Evolutionary conservation across 176 grass and related monocot genomes (phyloP).

Genomic region (Eragrostis nindensis): DNA sequence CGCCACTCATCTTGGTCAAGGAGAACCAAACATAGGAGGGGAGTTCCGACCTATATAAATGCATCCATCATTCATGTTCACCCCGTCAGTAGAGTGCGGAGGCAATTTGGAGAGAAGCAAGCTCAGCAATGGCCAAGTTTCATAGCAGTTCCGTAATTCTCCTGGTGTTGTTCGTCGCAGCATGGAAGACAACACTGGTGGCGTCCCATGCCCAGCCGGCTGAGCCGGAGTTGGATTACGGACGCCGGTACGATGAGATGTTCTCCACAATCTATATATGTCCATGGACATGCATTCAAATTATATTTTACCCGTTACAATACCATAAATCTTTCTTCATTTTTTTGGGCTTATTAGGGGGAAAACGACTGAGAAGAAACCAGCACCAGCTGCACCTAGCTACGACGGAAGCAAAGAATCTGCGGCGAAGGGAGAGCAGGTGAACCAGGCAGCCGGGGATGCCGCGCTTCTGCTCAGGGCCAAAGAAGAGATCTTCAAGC

Average conservation of each 20-base stretch:
- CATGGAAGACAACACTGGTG: constrained; percentile 13
- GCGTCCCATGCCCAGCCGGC: constrained; percentile 10
- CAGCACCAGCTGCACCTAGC: background rate
- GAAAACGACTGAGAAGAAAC: background rate
- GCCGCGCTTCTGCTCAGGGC: background rate
- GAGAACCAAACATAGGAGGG: constrained; percentile 24
- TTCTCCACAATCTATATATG: constrained; percentile 6
- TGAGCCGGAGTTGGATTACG: constrained; percentile 5
- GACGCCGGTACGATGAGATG: constrained; percentile 8
- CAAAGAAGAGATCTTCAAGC: constrained; percentile 44
- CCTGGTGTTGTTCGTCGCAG: constrained; percentile 27
- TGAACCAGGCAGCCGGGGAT: constrained; percentile 8
- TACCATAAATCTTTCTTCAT: background rate
- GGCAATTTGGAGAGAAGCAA: background rate
- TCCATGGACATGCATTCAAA: background rate
- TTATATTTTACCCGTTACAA: background rate
- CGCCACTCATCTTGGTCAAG: background rate
- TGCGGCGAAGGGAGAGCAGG: background rate
- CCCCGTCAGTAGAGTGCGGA: background rate
- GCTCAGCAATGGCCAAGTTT: constrained; percentile 36
- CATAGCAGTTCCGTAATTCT: background rate
- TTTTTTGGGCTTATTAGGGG: background rate
- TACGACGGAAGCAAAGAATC: background rate
- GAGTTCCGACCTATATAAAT: constrained; percentile 36
- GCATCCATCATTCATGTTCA: background rate